Evolutionary conservation across 1,284 basidiomycete genomes (phyloP), one percentile per base, ranked within the genome.

Genomic region (Megacollybia platyphylla): DNA sequence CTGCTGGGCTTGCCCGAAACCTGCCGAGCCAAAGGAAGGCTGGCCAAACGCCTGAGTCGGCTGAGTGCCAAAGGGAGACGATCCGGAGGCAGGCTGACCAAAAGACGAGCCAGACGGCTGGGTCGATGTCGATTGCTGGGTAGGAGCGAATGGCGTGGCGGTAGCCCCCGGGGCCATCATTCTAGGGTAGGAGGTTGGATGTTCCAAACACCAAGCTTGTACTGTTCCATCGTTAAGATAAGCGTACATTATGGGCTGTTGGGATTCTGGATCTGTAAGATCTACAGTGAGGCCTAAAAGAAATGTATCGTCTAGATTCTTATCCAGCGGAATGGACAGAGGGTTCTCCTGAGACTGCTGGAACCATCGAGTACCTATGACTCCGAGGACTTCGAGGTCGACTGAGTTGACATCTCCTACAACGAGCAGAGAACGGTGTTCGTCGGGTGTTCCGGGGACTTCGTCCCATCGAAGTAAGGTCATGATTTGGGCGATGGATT

Each of bases 221-320:
- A 91, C 45, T 0, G 86, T 84, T 13, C 87, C 87, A 52, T 91
- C 87, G 46, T 77, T 87, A 3, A 85, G 72, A 56, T 87, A 90
- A 4, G 78, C 74, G 54, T 78, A 84, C 55, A 89, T 63, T 41
- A 88, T 67, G 0, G 87, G 87, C 7, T 71, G 68, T n/a, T 73
- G 63, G 5, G 77, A 72, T 4, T 73, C 50, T 56, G 57, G 54
- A 40, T 73, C 70, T 7, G 85, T 86, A 36, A 88, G 53, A 53
- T 91, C 87, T 9, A 79, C 54, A 32, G 76, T 79, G 30, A 91
- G 61, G 1, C 73, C 78, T 11, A 89, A 55, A 3, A 87, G 65
- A 4, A 79, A 64, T 3, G 85, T 88, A 52, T 90, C 87, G 18
- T 81, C 73, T 56, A 71, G 65, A 17, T 79, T 72, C 41, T 75